phyloP scores from a whole-genome alignment of 108 stramenopile genomes.

The Discostella pseudostelligera region DNA sequence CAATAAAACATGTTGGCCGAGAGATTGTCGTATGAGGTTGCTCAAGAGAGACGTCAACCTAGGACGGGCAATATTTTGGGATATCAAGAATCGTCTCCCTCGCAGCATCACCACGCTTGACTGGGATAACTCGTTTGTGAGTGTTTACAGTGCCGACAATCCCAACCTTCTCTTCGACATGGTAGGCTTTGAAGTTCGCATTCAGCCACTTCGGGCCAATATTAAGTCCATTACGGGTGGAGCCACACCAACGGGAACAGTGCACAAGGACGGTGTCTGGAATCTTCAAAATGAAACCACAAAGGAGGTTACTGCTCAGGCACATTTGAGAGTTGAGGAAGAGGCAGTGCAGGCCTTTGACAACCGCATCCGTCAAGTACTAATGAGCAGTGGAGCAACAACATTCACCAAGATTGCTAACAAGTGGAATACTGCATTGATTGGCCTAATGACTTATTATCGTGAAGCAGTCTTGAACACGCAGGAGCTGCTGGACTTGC shows the following conservation, averaged over 20 bases:
- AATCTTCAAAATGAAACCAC: slow-evolving; percentile 98
- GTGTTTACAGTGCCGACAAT: slow-evolving; percentile 98
- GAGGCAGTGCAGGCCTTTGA: slow-evolving; percentile 93
- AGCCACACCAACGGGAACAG: slow-evolving; percentile 44
- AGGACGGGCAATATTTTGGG: slow-evolving; percentile 97
- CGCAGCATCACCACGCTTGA: slow-evolving; percentile 95
- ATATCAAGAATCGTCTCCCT: slow-evolving; percentile 98
- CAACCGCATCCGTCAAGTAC: slow-evolving; percentile 97
- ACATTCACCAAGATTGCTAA: slow-evolving; percentile 99
- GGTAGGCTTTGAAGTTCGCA: slow-evolving; percentile 97
- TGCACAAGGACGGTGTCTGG: slow-evolving; percentile 98
- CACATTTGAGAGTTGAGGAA: slow-evolving; percentile 92
- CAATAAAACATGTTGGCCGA: slow-evolving; percentile 99
- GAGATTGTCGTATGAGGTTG: slow-evolving; percentile 98
- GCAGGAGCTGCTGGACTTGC: slow-evolving; percentile 94
- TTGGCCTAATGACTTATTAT: slow-evolving; percentile 98
- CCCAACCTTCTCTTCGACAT: slow-evolving; percentile 99
- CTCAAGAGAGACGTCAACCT: slow-evolving; percentile 99
- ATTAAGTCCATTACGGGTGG: slow-evolving; percentile 62
- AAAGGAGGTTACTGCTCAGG: slow-evolving; percentile 99
- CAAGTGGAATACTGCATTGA: slow-evolving; percentile 98
- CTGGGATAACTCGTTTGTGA: slow-evolving; percentile 98
- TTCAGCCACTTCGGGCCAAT: slow-evolving; percentile 87
- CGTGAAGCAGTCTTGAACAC: slow-evolving; percentile 99
- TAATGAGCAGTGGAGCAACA: slow-evolving; percentile 98